Evolutionary conservation across 2,329 filamentous ascomycete species (phyloP).

Genomic region (Aspergillus arachidicola): DNA sequence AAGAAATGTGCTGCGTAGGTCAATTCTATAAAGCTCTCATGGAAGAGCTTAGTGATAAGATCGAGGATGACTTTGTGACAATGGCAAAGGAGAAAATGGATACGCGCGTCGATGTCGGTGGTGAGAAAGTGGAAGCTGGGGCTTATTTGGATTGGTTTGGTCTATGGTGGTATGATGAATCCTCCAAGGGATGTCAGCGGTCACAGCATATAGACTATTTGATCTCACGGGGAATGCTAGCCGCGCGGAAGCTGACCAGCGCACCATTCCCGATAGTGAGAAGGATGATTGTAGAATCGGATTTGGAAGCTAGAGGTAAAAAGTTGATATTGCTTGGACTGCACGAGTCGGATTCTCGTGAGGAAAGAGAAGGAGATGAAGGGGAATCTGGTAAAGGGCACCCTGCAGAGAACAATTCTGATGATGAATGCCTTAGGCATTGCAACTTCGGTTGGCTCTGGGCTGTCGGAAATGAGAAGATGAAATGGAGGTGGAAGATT

Average conservation of each 20-base stretch:
- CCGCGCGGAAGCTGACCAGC: neutral
- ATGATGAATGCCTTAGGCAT: neutral
- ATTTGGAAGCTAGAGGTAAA: neutral
- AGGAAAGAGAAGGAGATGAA: neutral
- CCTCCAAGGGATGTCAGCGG: neutral
- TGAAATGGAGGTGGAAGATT: neutral
- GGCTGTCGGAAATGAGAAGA: neutral
- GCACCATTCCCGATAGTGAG: neutral
- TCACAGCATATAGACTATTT: neutral
- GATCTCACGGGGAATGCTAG: neutral
- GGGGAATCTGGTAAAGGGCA: neutral
- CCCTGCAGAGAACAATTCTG: neutral
- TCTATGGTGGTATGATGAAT: neutral
- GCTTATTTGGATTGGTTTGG: neutral
- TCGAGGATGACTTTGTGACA: neutral
- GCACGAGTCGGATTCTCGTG: rapidly evolving
- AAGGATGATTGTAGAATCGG: neutral
- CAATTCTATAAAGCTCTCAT: neutral
- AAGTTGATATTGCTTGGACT: neutral
- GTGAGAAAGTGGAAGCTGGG: neutral
- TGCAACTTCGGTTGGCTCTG: neutral
- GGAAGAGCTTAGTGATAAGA: neutral
- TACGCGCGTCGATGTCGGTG: neutral
- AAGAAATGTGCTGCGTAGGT: neutral
- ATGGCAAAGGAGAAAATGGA: neutral